Conservation (phyloP, 257 asterid genomes). For the Anisodus acutangulus region DNA sequence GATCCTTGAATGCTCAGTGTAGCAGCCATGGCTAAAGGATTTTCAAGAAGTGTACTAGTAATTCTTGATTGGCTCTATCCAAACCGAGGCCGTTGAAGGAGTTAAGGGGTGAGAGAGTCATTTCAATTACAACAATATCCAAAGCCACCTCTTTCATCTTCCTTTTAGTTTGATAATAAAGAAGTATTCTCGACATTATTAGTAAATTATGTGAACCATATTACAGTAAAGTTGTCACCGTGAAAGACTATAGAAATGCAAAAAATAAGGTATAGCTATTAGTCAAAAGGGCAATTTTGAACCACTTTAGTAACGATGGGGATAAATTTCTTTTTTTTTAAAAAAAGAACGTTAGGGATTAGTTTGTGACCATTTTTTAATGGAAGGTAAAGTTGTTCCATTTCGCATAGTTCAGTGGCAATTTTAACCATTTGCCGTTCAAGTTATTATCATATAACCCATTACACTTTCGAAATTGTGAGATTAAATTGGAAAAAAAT, state of each 20-base stretch:
- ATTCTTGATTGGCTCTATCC: conserved; percentile 21
- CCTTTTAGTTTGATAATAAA: not conserved
- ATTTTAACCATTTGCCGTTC: not conserved
- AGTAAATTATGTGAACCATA: too few relatives aligned
- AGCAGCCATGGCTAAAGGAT: conserved; percentile 55
- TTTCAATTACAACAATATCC: not conserved
- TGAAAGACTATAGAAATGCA: too few relatives aligned
- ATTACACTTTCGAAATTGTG: not conserved
- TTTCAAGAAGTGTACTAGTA: not conserved
- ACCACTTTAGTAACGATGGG: not conserved
- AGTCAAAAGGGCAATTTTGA: not conserved
- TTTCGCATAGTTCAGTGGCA: too few relatives aligned
- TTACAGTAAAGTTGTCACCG: too few relatives aligned
- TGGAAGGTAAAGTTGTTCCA: too few relatives aligned
- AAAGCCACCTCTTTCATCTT: not conserved
- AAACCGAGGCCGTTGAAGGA: not conserved
- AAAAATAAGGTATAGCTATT: too few relatives aligned
- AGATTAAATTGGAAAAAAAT: not conserved
- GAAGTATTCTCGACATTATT: too few relatives aligned
- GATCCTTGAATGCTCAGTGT: conserved; percentile 37
- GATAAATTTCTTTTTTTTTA: not conserved
- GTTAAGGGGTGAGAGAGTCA: conserved; percentile 22
- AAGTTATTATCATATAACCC: not conserved
- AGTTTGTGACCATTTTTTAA: not conserved
- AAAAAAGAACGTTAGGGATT: too few relatives aligned